Conservation (phyloP, 495 filamentous ascomycete species). For the Pseudoneurospora amorphoporcata region DNA sequence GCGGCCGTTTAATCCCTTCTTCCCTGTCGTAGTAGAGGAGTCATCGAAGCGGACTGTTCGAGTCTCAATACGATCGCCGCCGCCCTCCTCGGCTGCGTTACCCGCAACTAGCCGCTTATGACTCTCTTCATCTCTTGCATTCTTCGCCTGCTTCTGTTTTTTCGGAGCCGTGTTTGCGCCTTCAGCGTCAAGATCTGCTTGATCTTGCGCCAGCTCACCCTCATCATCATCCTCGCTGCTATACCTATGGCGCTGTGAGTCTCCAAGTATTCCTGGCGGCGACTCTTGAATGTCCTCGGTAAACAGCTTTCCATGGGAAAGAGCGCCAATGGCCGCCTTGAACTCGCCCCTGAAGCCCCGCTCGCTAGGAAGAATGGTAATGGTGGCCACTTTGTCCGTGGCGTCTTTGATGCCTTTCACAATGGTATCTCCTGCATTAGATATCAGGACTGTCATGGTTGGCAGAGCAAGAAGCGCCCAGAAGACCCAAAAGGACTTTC, state of each 20-base stretch:
- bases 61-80: background rate
- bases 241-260: conserved; percentile 12
- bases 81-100: conserved; percentile 8
- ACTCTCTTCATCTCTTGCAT: conserved; percentile 14
- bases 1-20: background rate
- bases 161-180: conserved; percentile 1
- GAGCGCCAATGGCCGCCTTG: conserved; percentile 21
- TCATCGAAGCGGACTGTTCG: background rate
- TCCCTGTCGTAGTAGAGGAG: background rate
- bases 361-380: conserved; percentile 71
- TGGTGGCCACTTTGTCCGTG: conserved; percentile 57
- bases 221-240: conserved; percentile 10
- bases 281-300: conserved; percentile 19
- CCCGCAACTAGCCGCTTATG: background rate
- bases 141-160: conserved; percentile 1
- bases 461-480: conserved; percentile 83
- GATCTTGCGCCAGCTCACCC: conserved; percentile 6
- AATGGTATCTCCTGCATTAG: conserved; percentile 71
- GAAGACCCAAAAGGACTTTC: conserved; percentile 76
- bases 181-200: conserved; percentile 12
- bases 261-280: conserved; percentile 35
- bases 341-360: conserved; percentile 33
- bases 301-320: conserved; percentile 31
- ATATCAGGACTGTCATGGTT: conserved; percentile 73
- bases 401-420: conserved; percentile 58